These are phyloP conservation scores for Cutaneotrichosporon dermatis DNA, from an alignment of 1,284 basidiomycete species.

Conservation along the genomic window DNA sequence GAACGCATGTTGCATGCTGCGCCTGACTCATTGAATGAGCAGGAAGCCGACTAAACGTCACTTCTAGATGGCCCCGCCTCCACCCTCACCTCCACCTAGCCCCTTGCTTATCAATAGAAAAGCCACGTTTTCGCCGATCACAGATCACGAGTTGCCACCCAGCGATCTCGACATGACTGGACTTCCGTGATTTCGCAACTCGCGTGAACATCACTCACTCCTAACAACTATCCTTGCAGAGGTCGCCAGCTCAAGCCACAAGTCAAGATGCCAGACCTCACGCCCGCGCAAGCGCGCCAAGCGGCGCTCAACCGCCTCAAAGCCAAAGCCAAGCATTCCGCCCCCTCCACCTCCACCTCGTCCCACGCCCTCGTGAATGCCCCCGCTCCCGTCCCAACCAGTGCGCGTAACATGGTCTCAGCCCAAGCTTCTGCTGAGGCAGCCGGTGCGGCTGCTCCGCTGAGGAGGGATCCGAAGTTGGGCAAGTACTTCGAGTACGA, in stretches of 20 bases:
- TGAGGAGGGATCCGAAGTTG: slow-evolving; percentile 43
- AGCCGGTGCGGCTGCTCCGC: slow-evolving; percentile 44
- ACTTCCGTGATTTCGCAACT: too few species aligned
- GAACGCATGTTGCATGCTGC: too few species aligned
- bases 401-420: slow-evolving; percentile 40
- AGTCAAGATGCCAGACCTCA: slow-evolving; percentile 28
- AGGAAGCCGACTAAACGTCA: too few species aligned
- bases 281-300: slow-evolving; percentile 40
- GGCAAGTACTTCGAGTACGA: slow-evolving; percentile 90
- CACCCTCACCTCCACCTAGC: neutral
- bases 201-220: too few species aligned
- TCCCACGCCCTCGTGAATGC: slow-evolving; percentile 27
- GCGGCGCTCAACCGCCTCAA: slow-evolving; percentile 49
- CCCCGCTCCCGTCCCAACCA: slow-evolving; percentile 20
- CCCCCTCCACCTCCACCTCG: slow-evolving; percentile 1
- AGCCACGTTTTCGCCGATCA: too few species aligned
- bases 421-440: slow-evolving; percentile 46
- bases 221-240: too few species aligned
- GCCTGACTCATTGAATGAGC: too few species aligned
- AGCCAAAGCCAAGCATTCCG: slow-evolving; percentile 37
- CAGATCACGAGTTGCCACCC: too few species aligned
- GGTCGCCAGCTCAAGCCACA: too few species aligned
- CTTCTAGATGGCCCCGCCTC: neutral
- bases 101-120: neutral
- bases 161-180: too few species aligned